phyloP scores from a whole-genome alignment of 768 basidiomycete genomes.

The Tubosaeta brunneosetosa region DNA sequence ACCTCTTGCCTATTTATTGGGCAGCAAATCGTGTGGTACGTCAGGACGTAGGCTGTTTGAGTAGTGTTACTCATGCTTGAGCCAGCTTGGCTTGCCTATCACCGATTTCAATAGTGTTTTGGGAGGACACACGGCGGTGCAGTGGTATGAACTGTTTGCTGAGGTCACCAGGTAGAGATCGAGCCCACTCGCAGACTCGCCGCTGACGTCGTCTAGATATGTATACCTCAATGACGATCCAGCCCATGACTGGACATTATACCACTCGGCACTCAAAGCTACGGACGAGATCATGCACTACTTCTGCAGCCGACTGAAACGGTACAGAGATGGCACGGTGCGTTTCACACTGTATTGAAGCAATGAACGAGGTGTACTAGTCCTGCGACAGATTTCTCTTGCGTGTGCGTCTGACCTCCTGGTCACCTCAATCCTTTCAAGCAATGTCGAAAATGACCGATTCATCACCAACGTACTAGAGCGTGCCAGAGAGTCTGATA shows the following conservation, averaged over 20 bases:
- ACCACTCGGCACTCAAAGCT: conserved; percentile 24
- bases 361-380: not conserved
- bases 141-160: conserved; percentile 48
- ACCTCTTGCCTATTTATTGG: conserved; percentile 59
- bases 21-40: conserved; percentile 54
- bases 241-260: conserved; percentile 31
- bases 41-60: not conserved
- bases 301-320: conserved; percentile 22
- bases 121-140: conserved; percentile 38
- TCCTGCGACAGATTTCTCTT: conserved; percentile 14
- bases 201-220: conserved; percentile 28
- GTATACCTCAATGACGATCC: conserved; percentile 33
- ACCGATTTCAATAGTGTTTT: conserved; percentile 32
- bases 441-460: conserved; percentile 20
- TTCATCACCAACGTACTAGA: conserved; percentile 18
- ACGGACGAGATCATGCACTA: conserved; percentile 22
- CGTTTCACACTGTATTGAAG: not conserved
- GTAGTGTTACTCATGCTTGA: not conserved
- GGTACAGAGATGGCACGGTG: conserved; percentile 18
- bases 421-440: conserved; percentile 16
- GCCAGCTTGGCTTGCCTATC: conserved; percentile 29
- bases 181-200: not conserved
- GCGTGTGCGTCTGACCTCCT: conserved; percentile 18
- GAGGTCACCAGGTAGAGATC: conserved; percentile 35
- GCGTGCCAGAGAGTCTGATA: conserved; percentile 4